Evolutionary conservation across 2,329 filamentous ascomycete genomes (phyloP).

Genomic region (Grosmannia clavigera): DNA sequence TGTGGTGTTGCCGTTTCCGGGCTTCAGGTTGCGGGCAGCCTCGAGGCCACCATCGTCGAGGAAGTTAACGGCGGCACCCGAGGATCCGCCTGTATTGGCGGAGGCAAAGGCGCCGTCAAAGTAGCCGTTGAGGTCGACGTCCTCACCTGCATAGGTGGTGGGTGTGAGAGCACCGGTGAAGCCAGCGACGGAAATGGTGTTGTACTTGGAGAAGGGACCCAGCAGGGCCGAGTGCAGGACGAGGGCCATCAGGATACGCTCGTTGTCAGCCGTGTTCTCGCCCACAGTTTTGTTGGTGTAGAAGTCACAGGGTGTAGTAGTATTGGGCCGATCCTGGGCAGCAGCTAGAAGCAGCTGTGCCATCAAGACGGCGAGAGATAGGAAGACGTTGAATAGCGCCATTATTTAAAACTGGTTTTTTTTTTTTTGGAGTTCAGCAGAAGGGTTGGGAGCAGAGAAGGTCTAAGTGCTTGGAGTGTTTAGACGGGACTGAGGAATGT

Average conservation of each 20-base stretch:
- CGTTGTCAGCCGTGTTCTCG: slow-evolving; percentile 1
- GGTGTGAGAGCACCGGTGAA: slow-evolving; percentile 4
- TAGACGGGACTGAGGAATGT: too few relatives aligned
- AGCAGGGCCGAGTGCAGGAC: slow-evolving; percentile 7
- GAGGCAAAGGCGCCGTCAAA: slow-evolving; percentile 5
- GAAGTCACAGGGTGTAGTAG: slow-evolving; percentile 4
- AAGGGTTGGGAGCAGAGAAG: too few relatives aligned
- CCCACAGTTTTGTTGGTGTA: slow-evolving; percentile 7
- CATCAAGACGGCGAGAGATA: background rate
- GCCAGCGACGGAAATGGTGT: slow-evolving; percentile 1
- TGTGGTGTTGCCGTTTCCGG: slow-evolving; percentile 5
- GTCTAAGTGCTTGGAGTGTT: background rate
- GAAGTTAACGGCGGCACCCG: slow-evolving; percentile 4
- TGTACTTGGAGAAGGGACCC: slow-evolving; percentile 8
- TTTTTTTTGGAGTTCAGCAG: background rate
- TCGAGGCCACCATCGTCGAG: slow-evolving; percentile 6
- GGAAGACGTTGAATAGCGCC: background rate
- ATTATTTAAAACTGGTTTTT: background rate
- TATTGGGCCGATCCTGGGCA: slow-evolving; percentile 3
- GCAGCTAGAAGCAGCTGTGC: background rate
- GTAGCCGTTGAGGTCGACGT: slow-evolving; percentile 7
- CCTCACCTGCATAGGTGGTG: slow-evolving; percentile 4
- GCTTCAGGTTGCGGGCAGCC: background rate
- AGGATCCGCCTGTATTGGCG: slow-evolving; percentile 1
- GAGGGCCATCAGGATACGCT: slow-evolving; percentile 6